These are phyloP conservation scores for Emergomyces pasteurianus DNA, from an alignment of 2,329 filamentous ascomycete genomes.

Conservation along the genomic window DNA sequence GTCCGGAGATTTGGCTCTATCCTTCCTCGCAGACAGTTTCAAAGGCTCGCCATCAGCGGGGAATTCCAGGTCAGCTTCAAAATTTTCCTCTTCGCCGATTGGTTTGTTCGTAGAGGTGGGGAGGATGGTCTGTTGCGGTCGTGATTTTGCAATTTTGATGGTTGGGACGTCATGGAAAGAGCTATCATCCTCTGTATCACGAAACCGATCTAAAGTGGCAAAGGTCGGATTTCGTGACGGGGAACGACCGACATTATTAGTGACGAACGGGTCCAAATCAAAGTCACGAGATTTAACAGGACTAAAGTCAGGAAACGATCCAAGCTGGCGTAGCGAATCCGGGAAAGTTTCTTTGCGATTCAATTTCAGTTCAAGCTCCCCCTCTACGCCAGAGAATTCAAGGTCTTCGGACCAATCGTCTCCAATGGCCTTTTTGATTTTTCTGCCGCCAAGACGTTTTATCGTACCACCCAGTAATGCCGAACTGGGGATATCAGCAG, in stretches of 20 bases:
- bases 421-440: conserved; percentile 58
- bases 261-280: conserved; percentile 13
- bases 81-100: conserved; percentile 48
- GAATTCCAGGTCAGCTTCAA: conserved; percentile 61
- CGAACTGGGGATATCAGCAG: conserved; percentile 72
- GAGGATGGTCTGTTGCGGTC: conserved; percentile 40
- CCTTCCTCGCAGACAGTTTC: conserved; percentile 47
- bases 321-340: conserved; percentile 56
- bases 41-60: conserved; percentile 53
- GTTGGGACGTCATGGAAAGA: conserved; percentile 53
- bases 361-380: conserved; percentile 51
- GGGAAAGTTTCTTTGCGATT: conserved; percentile 52
- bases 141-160: conserved; percentile 54
- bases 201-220: conserved; percentile 49
- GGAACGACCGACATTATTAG: conserved; percentile 16
- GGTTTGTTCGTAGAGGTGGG: conserved; percentile 42
- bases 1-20: conserved; percentile 52
- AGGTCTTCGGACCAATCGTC: conserved; percentile 76
- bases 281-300: conserved; percentile 25
- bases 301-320: conserved; percentile 31
- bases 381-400: conserved; percentile 50
- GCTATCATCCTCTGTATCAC: conserved; percentile 49
- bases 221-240: conserved; percentile 46
- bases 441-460: conserved; percentile 69
- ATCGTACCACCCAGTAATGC: conserved; percentile 88